Percentiles rank a stretch among this genome's conserved stretches.
These are phyloP conservation scores for Plicaturopsis crispa DNA, from an alignment of 768 basidiomycete species.

Conservation along the genomic window DNA sequence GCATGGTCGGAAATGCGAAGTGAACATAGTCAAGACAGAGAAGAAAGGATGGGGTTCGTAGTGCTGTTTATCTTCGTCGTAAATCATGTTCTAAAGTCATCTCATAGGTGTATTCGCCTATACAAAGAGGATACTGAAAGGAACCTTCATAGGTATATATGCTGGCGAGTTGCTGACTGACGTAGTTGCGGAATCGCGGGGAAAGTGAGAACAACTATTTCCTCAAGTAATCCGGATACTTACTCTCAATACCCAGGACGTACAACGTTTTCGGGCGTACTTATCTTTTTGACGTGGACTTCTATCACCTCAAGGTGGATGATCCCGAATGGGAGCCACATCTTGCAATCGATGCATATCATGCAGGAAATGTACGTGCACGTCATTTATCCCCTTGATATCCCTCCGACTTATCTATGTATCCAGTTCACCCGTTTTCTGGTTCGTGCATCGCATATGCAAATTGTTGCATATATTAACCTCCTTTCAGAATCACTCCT, in stretches of 20 bases:
- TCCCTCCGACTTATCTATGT: conserved; percentile 2
- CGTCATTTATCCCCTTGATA: not conserved
- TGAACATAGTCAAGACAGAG: conserved; percentile 63
- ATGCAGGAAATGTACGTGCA: conserved; percentile 70
- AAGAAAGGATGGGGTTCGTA: conserved; percentile 79
- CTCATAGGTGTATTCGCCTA: conserved; percentile 63
- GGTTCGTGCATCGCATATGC: conserved; percentile 32
- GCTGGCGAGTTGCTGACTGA: conserved; percentile 77
- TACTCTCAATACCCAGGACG: conserved; percentile 29
- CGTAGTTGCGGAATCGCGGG: conserved; percentile 57
- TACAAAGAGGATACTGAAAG: conserved; percentile 51
- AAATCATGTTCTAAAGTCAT: too few species aligned
- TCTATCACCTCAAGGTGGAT: conserved; percentile 47
- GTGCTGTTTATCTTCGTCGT: not conserved
- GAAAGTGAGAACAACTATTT: conserved; percentile 36
- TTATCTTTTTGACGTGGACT: conserved; percentile 81
- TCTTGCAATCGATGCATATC: conserved; percentile 80
- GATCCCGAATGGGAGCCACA: conserved; percentile 28
- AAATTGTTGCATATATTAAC: not conserved
- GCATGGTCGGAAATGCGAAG: conserved; percentile 55
- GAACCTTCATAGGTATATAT: conserved; percentile 79
- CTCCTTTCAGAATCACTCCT: conserved; percentile 72
- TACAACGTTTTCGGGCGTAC: conserved; percentile 71
- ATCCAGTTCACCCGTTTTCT: conserved; percentile 87
- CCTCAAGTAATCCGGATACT: conserved; percentile 2